phyloP scores from a whole-genome alignment of 2,329 filamentous ascomycete genomes.

The Metarhizium album region DNA sequence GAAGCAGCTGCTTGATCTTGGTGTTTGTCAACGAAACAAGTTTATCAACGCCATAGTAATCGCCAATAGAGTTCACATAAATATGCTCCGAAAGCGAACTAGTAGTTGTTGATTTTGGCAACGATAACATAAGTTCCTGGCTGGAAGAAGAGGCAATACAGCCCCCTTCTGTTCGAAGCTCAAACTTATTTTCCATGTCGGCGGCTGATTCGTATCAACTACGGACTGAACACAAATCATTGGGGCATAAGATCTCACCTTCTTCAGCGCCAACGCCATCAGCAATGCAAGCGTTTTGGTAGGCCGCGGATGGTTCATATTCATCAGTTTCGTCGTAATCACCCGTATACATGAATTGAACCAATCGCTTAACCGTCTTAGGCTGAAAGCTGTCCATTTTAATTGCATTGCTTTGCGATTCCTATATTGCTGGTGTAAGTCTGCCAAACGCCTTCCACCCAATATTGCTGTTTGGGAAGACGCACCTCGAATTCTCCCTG shows the following conservation, averaged over 20 bases:
- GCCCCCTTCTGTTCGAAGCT: too few species aligned
- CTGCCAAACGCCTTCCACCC: too few species aligned
- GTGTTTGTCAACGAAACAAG: slow-evolving; percentile 8
- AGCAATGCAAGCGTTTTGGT: too few species aligned
- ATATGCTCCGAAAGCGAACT: slow-evolving; percentile 7
- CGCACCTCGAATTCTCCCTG: slow-evolving; percentile 9
- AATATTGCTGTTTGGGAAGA: neutral
- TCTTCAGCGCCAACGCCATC: too few species aligned
- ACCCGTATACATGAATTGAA: slow-evolving; percentile 13
- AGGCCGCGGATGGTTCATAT: too few species aligned
- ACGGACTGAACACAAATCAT: too few species aligned
- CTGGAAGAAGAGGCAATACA: too few species aligned
- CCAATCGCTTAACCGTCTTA: slow-evolving; percentile 10
- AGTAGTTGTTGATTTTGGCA: neutral
- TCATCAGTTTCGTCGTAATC: slow-evolving; percentile 8
- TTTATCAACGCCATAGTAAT: slow-evolving; percentile 11
- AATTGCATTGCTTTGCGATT: slow-evolving; percentile 8
- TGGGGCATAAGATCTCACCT: too few species aligned
- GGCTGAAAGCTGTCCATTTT: slow-evolving; percentile 9
- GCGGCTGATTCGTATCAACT: too few species aligned
- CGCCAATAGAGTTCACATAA: slow-evolving; percentile 12
- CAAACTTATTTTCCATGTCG: too few species aligned
- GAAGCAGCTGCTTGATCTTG: slow-evolving; percentile 5
- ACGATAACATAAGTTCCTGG: neutral
- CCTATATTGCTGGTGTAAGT: slow-evolving; percentile 5